Conservation (phyloP, 2,329 filamentous ascomycete genomes). For the Lasiodiplodia hormozganensis region DNA sequence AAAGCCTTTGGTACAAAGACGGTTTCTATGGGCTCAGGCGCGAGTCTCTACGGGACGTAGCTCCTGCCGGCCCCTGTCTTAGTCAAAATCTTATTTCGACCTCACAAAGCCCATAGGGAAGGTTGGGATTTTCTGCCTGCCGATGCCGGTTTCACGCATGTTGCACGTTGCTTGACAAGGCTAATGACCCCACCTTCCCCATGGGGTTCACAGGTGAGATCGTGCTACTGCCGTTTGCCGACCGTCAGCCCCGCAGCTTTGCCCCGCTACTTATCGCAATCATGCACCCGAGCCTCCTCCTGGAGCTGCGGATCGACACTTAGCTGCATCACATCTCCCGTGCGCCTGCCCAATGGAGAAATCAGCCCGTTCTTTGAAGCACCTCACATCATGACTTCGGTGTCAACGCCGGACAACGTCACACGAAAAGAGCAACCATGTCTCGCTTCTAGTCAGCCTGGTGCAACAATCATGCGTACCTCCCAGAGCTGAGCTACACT, state of each 20-base stretch:
- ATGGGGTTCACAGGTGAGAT: not conserved
- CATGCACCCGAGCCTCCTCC: not conserved
- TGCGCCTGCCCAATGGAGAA: too few species aligned
- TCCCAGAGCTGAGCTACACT: too few species aligned
- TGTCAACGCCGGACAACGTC: too few species aligned
- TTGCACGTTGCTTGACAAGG: not conserved
- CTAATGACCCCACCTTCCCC: not conserved
- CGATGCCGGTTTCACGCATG: too few species aligned
- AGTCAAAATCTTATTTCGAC: not conserved
- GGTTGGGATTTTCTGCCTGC: not conserved
- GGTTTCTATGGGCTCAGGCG: too few species aligned
- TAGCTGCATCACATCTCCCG: not conserved
- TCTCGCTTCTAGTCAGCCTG: too few species aligned
- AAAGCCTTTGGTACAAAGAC: too few species aligned
- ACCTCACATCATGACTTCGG: too few species aligned
- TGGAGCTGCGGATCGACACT: not conserved
- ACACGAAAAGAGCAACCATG: too few species aligned
- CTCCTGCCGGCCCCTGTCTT: not conserved
- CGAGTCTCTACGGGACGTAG: too few species aligned
- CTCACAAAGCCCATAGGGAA: not conserved
- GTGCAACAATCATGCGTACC: too few species aligned
- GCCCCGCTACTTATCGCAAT: not conserved
- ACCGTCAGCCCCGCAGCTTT: not conserved
- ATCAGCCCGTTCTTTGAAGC: too few species aligned
- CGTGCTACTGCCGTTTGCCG: constrained; percentile 5